A percentile compares a stretch with the other conserved stretches of the same genome.
These are phyloP conservation scores for Globisporangium lucens DNA, from an alignment of 352 stramenopile genomes.

Conservation along the genomic window DNA sequence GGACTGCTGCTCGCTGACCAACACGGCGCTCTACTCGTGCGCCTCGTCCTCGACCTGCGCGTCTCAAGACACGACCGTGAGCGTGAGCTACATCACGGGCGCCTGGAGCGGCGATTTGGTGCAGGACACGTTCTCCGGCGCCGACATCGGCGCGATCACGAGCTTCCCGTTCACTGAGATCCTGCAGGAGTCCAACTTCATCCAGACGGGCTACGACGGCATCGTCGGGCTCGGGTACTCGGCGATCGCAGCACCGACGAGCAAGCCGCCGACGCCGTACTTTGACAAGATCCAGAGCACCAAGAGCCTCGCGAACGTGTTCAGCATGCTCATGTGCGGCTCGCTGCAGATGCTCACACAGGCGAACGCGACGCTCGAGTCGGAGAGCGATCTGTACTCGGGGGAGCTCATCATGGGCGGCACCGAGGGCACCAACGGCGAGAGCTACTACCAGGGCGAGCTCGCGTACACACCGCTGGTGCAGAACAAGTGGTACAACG, in stretches of 20 bases:
- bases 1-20: constrained; percentile 67
- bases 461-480: constrained; percentile 75
- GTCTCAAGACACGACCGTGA: constrained; percentile 34
- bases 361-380: constrained; percentile 28
- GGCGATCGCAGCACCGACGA: constrained; percentile 54
- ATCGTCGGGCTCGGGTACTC: constrained; percentile 70
- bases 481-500: constrained; percentile 76
- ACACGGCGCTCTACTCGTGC: constrained; percentile 66
- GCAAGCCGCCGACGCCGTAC: constrained; percentile 46
- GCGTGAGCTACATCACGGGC: constrained; percentile 73
- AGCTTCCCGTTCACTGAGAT: constrained; percentile 65
- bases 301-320: constrained; percentile 44
- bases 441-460: constrained; percentile 55
- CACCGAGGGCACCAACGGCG: constrained; percentile 36
- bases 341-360: constrained; percentile 60
- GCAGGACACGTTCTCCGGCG: constrained; percentile 62
- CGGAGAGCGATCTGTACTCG: constrained; percentile 45
- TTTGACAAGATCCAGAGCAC: constrained; percentile 48
- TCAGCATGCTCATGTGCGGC: constrained; percentile 77
- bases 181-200: constrained; percentile 53
- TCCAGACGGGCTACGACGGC: constrained; percentile 69
- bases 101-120: constrained; percentile 69
- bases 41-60: constrained; percentile 59
- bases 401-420: constrained; percentile 65
- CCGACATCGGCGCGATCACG: constrained; percentile 41